Conservation (phyloP, 2,329 filamentous ascomycete genomes). For the Talaromyces amestolkiae region DNA sequence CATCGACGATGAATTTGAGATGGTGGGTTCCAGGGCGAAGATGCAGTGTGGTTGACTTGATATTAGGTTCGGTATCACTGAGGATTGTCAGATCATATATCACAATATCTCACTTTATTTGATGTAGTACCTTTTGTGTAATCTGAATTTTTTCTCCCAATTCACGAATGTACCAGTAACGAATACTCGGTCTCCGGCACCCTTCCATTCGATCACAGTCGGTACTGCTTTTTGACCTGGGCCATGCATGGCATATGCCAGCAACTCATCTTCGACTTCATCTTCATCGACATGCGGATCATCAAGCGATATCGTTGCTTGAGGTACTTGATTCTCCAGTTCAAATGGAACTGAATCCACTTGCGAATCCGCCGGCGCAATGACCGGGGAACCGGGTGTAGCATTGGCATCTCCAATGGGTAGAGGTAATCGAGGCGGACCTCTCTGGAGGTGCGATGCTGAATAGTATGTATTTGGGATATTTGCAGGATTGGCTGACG, state of each 20-base stretch:
- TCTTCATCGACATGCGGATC: constrained; percentile 65
- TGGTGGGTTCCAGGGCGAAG: constrained; percentile 94
- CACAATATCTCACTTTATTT: neutral
- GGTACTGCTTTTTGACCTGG: constrained; percentile 71
- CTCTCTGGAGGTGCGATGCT: constrained; percentile 43
- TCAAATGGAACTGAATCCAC: constrained; percentile 48
- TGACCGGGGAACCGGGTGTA: constrained; percentile 85
- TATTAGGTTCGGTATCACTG: constrained; percentile 51
- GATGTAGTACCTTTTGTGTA: constrained; percentile 73
- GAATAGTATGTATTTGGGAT: constrained; percentile 51
- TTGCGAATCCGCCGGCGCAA: constrained; percentile 63
- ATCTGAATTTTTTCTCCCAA: constrained; percentile 90
- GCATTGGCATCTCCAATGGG: constrained; percentile 91
- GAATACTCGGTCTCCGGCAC: constrained; percentile 83
- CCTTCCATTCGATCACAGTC: constrained; percentile 80
- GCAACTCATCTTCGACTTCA: constrained; percentile 71
- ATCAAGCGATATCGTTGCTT: constrained; percentile 55
- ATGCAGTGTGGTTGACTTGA: constrained; percentile 73
- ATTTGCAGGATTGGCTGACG: constrained; percentile 49
- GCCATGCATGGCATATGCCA: constrained; percentile 62
- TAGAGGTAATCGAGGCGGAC: constrained; percentile 79
- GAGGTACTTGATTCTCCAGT: constrained; percentile 54
- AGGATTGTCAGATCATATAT: neutral
- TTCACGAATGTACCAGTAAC: constrained; percentile 96
- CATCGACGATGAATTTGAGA: constrained; percentile 92